Evolutionary conservation across 345 rosid genomes (phyloP).

Genomic region (Orychophragmus violaceus): DNA sequence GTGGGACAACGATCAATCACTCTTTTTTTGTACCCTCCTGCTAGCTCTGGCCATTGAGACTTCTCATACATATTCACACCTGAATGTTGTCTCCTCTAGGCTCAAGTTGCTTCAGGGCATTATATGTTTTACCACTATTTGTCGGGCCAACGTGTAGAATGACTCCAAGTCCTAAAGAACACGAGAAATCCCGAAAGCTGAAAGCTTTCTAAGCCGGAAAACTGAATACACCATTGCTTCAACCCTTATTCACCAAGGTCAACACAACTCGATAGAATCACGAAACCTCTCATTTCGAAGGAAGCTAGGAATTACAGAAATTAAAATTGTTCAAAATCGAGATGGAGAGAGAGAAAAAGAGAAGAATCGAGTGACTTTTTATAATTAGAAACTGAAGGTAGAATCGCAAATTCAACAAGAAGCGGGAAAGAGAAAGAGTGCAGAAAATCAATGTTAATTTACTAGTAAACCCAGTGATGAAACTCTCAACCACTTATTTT

Average conservation of each 20-base stretch:
- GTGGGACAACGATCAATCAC: no score
- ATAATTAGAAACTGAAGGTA: constrained; percentile 16
- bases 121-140: constrained; percentile 85
- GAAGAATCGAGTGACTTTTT: background rate
- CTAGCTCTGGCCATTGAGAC: no score
- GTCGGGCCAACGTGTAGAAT: constrained; percentile 89
- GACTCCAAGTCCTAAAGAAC: constrained; percentile 53
- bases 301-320: no score
- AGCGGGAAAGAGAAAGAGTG: constrained; percentile 22
- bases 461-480: background rate
- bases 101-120: constrained; percentile 66
- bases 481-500: no score
- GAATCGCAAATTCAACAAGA: constrained; percentile 22
- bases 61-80: no score
- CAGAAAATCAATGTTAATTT: constrained; percentile 2
- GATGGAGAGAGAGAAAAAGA: no score
- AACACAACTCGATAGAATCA: background rate
- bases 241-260: no score
- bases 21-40: no score
- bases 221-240: constrained; percentile 51
- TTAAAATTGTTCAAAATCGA: no score
- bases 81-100: no score
- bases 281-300: background rate
- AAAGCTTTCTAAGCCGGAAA: constrained; percentile 46
- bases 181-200: constrained; percentile 44